Conservation (phyloP, 139 green algal species). For the Spirogloea muscicola region DNA sequence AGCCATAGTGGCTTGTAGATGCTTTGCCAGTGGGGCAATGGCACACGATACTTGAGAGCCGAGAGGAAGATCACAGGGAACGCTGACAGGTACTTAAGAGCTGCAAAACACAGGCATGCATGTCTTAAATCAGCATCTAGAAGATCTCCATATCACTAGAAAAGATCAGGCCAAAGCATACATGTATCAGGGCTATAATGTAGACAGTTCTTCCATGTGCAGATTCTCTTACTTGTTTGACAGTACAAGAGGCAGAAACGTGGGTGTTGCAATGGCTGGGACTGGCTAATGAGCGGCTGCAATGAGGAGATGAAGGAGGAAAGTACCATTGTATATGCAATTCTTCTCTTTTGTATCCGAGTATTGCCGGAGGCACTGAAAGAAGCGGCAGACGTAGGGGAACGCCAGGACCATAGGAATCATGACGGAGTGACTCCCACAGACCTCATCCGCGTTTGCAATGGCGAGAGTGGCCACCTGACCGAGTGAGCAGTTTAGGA, state of each 20-base stretch:
- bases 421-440: conserved; percentile 33
- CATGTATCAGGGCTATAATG: no score
- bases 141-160: no score
- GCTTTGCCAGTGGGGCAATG: conserved; percentile 38
- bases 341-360: conserved; percentile 37
- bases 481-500: no score
- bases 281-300: no score
- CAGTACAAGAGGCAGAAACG: no score
- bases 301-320: no score
- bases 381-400: conserved; percentile 79
- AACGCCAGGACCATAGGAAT: conserved; percentile 67
- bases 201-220: no score
- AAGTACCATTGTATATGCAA: conserved; percentile 35
- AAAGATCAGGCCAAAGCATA: no score
- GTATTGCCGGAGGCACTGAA: conserved; percentile 85
- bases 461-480: conserved; percentile 33
- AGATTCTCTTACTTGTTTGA: no score
- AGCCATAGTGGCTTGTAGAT: conserved; percentile 74
- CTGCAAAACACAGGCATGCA: conserved; percentile 46
- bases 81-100: conserved; percentile 90
- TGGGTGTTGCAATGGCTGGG: no score
- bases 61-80: conserved; percentile 87
- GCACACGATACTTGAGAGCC: conserved; percentile 69
- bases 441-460: conserved; percentile 31
- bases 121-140: no score